Conservation (phyloP, 2,329 filamentous ascomycete species). For the Laburnicola sp. region DNA sequence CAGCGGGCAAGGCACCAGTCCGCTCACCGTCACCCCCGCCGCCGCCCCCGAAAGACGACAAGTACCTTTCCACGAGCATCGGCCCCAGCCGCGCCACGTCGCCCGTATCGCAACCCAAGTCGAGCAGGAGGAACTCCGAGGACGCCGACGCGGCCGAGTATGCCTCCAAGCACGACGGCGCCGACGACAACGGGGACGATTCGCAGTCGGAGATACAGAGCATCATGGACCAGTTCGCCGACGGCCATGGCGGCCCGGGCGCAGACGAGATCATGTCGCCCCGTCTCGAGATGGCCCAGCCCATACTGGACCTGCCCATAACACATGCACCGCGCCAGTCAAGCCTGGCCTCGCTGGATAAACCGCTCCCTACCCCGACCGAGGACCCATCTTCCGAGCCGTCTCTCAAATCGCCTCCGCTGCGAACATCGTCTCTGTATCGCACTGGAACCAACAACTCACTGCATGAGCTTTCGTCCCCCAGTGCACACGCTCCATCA, state of each 20-base stretch:
- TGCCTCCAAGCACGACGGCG: constrained; percentile 55
- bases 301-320: constrained; percentile 67
- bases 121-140: constrained; percentile 46
- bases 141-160: constrained; percentile 39
- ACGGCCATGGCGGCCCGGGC: constrained; percentile 69
- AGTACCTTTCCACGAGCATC: constrained; percentile 50
- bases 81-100: constrained; percentile 49
- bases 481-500: constrained; percentile 49
- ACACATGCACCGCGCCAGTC: constrained; percentile 82
- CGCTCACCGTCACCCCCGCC: constrained; percentile 50
- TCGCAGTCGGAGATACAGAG: constrained; percentile 88
- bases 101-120: constrained; percentile 39
- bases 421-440: constrained; percentile 40
- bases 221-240: constrained; percentile 95
- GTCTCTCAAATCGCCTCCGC: constrained; percentile 37
- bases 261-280: constrained; percentile 92
- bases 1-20: constrained; percentile 34
- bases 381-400: constrained; percentile 28
- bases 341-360: constrained; percentile 74
- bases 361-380: constrained; percentile 37
- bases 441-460: constrained; percentile 36
- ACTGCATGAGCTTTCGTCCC: constrained; percentile 37
- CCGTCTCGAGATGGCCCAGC: constrained; percentile 77
- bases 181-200: constrained; percentile 52
- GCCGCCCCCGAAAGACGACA: constrained; percentile 55